phyloP scores from a whole-genome alignment of 2,329 filamentous ascomycete genomes.

The Aplosporella prunicola region DNA sequence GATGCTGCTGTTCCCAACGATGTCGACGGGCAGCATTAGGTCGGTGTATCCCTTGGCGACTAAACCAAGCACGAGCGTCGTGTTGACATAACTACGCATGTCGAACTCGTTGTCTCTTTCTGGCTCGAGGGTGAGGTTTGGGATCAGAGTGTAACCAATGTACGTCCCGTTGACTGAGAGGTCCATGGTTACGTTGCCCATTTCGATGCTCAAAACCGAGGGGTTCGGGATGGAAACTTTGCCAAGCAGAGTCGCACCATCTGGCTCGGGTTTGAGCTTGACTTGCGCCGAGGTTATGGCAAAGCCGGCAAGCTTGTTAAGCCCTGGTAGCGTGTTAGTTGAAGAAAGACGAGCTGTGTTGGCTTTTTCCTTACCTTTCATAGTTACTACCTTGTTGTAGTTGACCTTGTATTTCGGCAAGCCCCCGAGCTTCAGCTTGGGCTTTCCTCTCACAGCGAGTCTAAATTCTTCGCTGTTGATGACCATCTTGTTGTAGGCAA shows the following conservation, averaged over 20 bases:
- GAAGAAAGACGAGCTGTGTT: neutral
- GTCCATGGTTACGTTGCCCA: constrained; percentile 57
- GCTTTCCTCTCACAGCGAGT: constrained; percentile 43
- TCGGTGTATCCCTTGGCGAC: constrained; percentile 42
- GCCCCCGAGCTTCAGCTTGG: constrained; percentile 41
- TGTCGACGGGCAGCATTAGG: constrained; percentile 46
- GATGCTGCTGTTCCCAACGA: constrained; percentile 44
- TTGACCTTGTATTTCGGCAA: constrained; percentile 43
- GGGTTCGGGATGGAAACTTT: constrained; percentile 53
- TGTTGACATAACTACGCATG: constrained; percentile 46
- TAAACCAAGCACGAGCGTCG: constrained; percentile 39
- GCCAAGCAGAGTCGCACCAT: constrained; percentile 53
- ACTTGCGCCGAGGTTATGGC: constrained; percentile 30
- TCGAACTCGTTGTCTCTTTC: constrained; percentile 46
- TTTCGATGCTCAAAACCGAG: constrained; percentile 53
- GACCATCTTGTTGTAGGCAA: constrained; percentile 40
- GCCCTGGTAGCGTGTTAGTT: constrained; percentile 23
- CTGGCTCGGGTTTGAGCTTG: constrained; percentile 23
- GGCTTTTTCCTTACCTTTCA: constrained; percentile 40
- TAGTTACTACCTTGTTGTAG: constrained; percentile 48
- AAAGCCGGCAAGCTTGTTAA: constrained; percentile 48
- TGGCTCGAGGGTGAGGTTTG: constrained; percentile 49
- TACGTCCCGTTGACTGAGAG: constrained; percentile 44
- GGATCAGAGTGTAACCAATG: constrained; percentile 49
- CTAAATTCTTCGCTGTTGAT: constrained; percentile 41